Base-by-base conservation (phyloP, 2,329 filamentous ascomycete species). In the Colletotrichum horii region DNA sequence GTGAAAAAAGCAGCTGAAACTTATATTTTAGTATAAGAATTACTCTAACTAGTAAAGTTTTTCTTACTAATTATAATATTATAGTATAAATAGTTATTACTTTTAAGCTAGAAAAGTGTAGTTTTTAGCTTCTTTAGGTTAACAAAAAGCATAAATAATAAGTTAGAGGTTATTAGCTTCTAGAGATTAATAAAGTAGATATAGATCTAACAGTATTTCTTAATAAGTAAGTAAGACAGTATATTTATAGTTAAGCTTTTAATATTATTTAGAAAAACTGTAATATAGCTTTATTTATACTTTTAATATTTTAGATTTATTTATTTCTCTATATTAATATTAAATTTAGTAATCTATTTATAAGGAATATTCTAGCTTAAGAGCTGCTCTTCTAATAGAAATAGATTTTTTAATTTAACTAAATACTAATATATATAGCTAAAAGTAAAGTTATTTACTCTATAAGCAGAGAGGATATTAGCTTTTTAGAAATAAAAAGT, bases 401-500 rank as follows among this genome's bases (percentile, higher is more conserved):
- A 55, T 9, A 55, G 1, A 12, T 55, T 24, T 3, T 55, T 55
- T 24, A 55, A 24, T 2, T 55, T 55, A 55, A 4, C 12, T n/a
- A 55, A 2, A 1, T 55, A 55, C 1, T 55, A 55, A 14, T 55
- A 55, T 5, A 1, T 55, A 55, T 55, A 55, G 0, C n/a, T 24
- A n/a, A 55, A 3, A 5, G 12, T 6, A 3, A 55, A 24, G 6
- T 55, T 22, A 55, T 55, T 55, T 6, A 55, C 12, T 55, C 22
- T n/a, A 55, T 55, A 55, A n/a, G 4, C 22, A n/a, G 2, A 0
- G 6, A 0, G 8, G 4, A 55, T n/a, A n/a, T 3, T 55, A n/a
- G 19, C 12, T n/a, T 55, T n/a, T 0, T 55, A 55, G 4, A 55
- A 8, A 55, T n/a, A 55, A 7, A 55, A n/a, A 55, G 8, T 11